Evolutionary conservation across 2,329 filamentous ascomycete genomes (phyloP).

Genomic region (Fusarium scirpi): DNA sequence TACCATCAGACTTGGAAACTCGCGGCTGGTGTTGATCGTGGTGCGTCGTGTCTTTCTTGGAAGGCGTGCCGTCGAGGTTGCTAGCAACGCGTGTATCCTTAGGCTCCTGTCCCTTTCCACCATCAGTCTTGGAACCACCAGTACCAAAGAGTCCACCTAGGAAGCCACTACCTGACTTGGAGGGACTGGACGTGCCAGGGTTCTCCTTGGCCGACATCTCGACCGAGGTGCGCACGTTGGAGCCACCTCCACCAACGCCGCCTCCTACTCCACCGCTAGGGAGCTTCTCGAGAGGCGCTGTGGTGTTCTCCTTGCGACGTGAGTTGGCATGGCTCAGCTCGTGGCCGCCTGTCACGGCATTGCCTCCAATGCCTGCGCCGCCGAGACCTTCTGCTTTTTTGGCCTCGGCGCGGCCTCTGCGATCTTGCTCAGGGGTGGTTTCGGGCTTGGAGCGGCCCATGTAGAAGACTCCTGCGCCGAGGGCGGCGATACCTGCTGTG

Average conservation of each 20-base stretch:
- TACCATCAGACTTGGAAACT: slow-evolving; percentile 11
- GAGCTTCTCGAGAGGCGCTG: slow-evolving; percentile 48
- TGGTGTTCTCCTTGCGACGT: slow-evolving; percentile 38
- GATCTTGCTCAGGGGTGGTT: slow-evolving; percentile 30
- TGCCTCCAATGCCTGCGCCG: slow-evolving; percentile 51
- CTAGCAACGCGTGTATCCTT: slow-evolving; percentile 37
- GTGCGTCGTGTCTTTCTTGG: slow-evolving; percentile 22
- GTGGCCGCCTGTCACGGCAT: slow-evolving; percentile 48
- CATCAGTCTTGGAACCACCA: slow-evolving; percentile 36
- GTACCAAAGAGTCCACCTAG: slow-evolving; percentile 44
- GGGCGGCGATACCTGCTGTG: slow-evolving; percentile 33
- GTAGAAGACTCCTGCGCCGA: slow-evolving; percentile 46
- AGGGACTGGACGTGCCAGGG: slow-evolving; percentile 17
- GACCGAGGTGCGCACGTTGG: slow-evolving; percentile 45
- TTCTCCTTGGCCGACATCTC: slow-evolving; percentile 42
- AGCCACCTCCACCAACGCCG: slow-evolving; percentile 48
- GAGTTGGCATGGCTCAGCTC: slow-evolving; percentile 45
- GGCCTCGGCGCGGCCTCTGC: slow-evolving; percentile 41
- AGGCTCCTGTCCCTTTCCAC: slow-evolving; percentile 13
- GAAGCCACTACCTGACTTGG: slow-evolving; percentile 15
- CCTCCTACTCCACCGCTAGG: slow-evolving; percentile 52
- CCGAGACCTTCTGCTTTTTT: slow-evolving; percentile 50
- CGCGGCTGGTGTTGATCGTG: slow-evolving; percentile 25
- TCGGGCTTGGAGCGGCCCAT: slow-evolving; percentile 20
- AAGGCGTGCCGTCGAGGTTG: slow-evolving; percentile 31